Evolutionary conservation across 2,329 filamentous ascomycete genomes (phyloP), one percentile per base, ranked within the genome.

Genomic region (Chaetothyriales sp.): DNA sequence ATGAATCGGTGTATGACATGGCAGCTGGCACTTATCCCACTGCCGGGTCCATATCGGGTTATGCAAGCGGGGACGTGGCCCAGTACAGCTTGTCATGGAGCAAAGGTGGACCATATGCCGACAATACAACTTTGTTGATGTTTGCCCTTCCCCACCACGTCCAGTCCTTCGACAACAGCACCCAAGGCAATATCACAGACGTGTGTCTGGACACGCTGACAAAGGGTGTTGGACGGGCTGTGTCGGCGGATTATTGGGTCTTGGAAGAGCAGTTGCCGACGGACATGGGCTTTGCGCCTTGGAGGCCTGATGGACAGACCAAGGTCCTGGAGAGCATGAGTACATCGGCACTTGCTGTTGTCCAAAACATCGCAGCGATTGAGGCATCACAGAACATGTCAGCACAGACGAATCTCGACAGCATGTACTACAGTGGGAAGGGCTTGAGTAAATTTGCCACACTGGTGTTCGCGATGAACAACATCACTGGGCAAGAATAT

Each of bases 361-460:
- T 94, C 51, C 69, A 71, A 37, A 71, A 75, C 1, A 73, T 82
- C 7, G 85, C 87, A 1, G 72, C 75, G n/a, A 76, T 74, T 18
- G 92, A 98, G 65, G 71, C 94, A 0, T 76, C 78, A 0, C 83
- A 92, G 67, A 77, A 89, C 64, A 86, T 95, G 67, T 67, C 73
- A n/a, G 70, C 72, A 0, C 83, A 92, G 62, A 80, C 81, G 4
- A 79, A 92, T 57, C 72, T 86, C 37, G 78, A 90, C 64, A 94
- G 88, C 40, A 89, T 95, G 81, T 97, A 97, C 68, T 95, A 84
- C 67, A 86, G 85, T 60, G 92, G 92, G 60, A 97, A 90, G 73
- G 84, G 81, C 1, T 69, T 92, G 18, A 83, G 82, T 56, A 90
- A 90, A 64, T 89, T 88, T 66, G 86, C 84, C 0, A 72, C 73